Evolutionary conservation across 352 stramenopile species (phyloP).

Genomic region (Phytophthora crassamura): DNA sequence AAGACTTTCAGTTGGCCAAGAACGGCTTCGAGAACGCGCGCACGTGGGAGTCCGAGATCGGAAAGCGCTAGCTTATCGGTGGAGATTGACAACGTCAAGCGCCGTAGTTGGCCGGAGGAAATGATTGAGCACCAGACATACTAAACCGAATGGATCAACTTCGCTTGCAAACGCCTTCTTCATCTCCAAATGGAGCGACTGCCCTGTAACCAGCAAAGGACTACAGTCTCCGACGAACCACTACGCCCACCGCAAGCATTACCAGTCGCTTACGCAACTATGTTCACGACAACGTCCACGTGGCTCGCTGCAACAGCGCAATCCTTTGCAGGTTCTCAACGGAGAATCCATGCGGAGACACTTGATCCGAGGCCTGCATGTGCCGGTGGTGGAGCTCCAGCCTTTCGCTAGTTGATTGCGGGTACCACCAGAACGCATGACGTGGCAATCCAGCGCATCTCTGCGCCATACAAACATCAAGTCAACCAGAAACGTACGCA

Average conservation of each 20-base stretch:
- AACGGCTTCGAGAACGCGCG: constrained; percentile 71
- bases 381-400: constrained; percentile 18
- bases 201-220: too few species aligned
- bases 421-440: constrained; percentile 29
- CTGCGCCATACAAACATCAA: constrained; percentile 17
- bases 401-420: constrained; percentile 30
- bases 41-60: constrained; percentile 47
- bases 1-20: constrained; percentile 45
- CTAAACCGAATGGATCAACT: neutral
- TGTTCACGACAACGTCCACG: neutral
- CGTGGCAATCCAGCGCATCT: constrained; percentile 17
- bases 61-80: constrained; percentile 5
- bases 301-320: neutral
- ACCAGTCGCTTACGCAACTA: neutral
- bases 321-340: neutral
- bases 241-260: neutral
- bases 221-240: too few species aligned
- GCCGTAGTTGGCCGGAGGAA: too few species aligned
- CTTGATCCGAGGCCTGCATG: neutral
- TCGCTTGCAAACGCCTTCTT: too few species aligned
- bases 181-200: too few species aligned
- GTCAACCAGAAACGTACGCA: constrained; percentile 9
- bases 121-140: too few species aligned
- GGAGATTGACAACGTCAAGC: too few species aligned
- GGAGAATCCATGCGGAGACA: too few species aligned